Evolutionary conservation across 805 yeast genomes (phyloP).

Genomic region (Lipomyces chichibuensis): DNA sequence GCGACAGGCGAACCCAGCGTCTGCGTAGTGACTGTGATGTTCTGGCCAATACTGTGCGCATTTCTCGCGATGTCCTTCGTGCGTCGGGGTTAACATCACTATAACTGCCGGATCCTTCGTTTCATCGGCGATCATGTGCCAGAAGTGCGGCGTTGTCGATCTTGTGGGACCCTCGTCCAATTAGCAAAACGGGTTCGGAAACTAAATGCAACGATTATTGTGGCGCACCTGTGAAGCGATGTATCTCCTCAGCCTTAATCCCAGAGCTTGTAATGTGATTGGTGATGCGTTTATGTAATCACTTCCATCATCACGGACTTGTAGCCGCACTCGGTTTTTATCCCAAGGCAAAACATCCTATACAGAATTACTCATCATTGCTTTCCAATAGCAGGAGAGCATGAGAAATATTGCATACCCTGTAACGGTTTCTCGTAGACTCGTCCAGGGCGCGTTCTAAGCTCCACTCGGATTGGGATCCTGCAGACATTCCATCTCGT

Average conservation of each 20-base stretch:
- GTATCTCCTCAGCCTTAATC: constrained; percentile 38
- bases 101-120: constrained; percentile 66
- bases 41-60: constrained; percentile 82
- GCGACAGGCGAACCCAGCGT: constrained; percentile 8
- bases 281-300: constrained; percentile 91
- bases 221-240: constrained; percentile 43
- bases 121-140: constrained; percentile 71
- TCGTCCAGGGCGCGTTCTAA: constrained; percentile 1
- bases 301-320: constrained; percentile 34
- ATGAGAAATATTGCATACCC: background rate
- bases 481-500: background rate
- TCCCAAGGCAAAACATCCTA: constrained; percentile 69
- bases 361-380: background rate
- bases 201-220: background rate
- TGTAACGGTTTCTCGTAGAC: constrained; percentile 9
- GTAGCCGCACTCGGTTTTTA: constrained; percentile 67
- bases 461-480: constrained; percentile 5
- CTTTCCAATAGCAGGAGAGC: background rate
- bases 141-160: constrained; percentile 78
- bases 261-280: constrained; percentile 49
- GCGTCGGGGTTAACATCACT: constrained; percentile 75
- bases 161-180: constrained; percentile 89
- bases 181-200: background rate
- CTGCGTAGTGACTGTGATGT: background rate
- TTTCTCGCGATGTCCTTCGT: constrained; percentile 76